Conservation (phyloP, 176 grass and related monocot species). For the Chrysopogon serrulatus region DNA sequence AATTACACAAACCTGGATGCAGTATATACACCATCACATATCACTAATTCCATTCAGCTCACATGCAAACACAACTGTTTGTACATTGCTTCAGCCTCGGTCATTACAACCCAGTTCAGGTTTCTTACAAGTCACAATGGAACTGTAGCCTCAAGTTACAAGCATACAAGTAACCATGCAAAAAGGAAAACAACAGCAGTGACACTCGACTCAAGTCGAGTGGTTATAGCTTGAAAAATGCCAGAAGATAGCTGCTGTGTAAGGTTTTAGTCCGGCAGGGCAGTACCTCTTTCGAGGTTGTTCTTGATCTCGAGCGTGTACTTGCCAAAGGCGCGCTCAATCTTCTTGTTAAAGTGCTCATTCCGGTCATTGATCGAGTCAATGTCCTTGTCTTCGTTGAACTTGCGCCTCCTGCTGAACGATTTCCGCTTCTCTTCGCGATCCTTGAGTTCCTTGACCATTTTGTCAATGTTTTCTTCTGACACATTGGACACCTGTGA, state of each 20-base stretch:
- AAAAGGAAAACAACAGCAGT: neutral
- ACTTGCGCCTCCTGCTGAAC: constrained; percentile 93
- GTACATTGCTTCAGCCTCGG: neutral
- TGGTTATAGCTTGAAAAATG: neutral
- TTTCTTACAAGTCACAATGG: constrained; percentile 16
- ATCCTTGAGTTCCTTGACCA: constrained; percentile 85
- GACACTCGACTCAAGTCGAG: neutral
- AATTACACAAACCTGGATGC: neutral
- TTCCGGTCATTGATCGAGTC: constrained; percentile 95
- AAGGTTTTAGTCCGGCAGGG: constrained; percentile 60
- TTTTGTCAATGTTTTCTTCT: constrained; percentile 73
- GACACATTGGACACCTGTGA: constrained; percentile 47
- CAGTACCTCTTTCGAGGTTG: constrained; percentile 90
- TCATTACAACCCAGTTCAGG: neutral
- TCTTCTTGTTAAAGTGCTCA: constrained; percentile 98
- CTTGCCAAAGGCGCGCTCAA: constrained; percentile 92
- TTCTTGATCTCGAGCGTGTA: constrained; percentile 99
- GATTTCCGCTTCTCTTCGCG: constrained; percentile 54
- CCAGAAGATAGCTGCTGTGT: neutral
- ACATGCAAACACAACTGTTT: constrained; percentile 12
- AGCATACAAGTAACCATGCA: neutral
- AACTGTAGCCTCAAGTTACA: constrained; percentile 11
- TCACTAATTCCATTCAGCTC: neutral
- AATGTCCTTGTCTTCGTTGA: constrained; percentile 93
- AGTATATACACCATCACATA: neutral